Conservation (phyloP, 1,284 basidiomycete genomes). For the Pholiota adiposa region DNA sequence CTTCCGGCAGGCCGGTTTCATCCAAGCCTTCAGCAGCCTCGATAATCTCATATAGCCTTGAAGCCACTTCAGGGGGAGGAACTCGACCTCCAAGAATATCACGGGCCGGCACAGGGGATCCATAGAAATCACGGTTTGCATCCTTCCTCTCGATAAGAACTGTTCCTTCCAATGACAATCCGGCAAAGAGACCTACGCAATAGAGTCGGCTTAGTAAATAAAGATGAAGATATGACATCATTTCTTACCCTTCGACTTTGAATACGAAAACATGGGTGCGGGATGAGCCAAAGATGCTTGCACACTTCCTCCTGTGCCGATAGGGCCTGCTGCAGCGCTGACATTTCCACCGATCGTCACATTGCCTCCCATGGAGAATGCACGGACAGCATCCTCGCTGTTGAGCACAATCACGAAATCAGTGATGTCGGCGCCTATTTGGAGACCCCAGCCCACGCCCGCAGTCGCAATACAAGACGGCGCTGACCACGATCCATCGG, state of each 20-base stretch:
- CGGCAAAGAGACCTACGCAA: slow-evolving; percentile 86
- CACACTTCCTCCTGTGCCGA: slow-evolving; percentile 93
- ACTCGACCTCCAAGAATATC: slow-evolving; percentile 93
- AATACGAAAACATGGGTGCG: slow-evolving; percentile 97
- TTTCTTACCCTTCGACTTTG: slow-evolving; percentile 84
- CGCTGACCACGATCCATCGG: slow-evolving; percentile 97
- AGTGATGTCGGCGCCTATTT: slow-evolving; percentile 90
- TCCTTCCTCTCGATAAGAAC: slow-evolving; percentile 95
- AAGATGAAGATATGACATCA: not conserved
- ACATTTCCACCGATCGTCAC: slow-evolving; percentile 93
- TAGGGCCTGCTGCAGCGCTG: slow-evolving; percentile 87
- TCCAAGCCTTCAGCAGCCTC: slow-evolving; percentile 86
- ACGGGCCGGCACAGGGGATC: slow-evolving; percentile 85
- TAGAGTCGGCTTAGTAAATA: not conserved
- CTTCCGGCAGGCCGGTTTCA: slow-evolving; percentile 78
- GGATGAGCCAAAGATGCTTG: slow-evolving; percentile 90
- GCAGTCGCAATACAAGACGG: slow-evolving; percentile 98
- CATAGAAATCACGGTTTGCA: slow-evolving; percentile 94
- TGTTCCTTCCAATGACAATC: slow-evolving; percentile 94
- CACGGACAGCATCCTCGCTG: slow-evolving; percentile 93
- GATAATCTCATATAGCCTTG: slow-evolving; percentile 92
- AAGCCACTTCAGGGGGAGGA: slow-evolving; percentile 95
- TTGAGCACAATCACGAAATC: slow-evolving; percentile 96
- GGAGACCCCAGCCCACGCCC: slow-evolving; percentile 94
- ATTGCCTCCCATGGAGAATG: slow-evolving; percentile 96